Conservation (phyloP, 1,139 yeast genomes). For the Blastobotrys ciferrii region DNA sequence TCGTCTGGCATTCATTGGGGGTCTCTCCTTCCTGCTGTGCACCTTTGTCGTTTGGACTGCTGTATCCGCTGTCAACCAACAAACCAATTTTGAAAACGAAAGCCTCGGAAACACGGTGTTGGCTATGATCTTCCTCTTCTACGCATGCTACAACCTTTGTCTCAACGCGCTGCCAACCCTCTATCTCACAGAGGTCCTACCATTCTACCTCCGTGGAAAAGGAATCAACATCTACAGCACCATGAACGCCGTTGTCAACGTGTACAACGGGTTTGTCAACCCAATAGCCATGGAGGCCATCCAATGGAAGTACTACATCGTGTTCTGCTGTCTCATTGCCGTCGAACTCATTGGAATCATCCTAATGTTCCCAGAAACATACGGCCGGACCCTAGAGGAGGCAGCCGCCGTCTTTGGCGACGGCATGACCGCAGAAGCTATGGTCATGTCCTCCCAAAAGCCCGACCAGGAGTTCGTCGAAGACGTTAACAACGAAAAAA, state of each 20-base stretch:
- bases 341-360: conserved; percentile 45
- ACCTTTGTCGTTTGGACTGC: conserved; percentile 28
- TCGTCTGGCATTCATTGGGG: conserved; percentile 39
- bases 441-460: conserved; percentile 48
- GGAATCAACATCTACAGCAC: conserved; percentile 33
- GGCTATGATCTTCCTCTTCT: conserved; percentile 29
- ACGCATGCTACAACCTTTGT: conserved; percentile 22
- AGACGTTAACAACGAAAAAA: conserved; percentile 50
- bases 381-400: conserved; percentile 87
- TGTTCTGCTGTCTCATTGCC: conserved; percentile 27
- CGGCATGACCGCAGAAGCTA: conserved; percentile 12
- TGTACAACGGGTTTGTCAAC: conserved; percentile 51
- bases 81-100: conserved; percentile 23
- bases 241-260: conserved; percentile 22
- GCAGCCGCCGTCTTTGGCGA: conserved; percentile 40
- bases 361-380: conserved; percentile 87
- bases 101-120: conserved; percentile 27
- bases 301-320: conserved; percentile 58
- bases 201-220: conserved; percentile 41
- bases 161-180: conserved; percentile 32
- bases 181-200: conserved; percentile 42
- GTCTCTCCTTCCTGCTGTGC: conserved; percentile 17
- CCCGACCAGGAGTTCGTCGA: conserved; percentile 54
- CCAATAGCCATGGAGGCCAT: conserved; percentile 61
- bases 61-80: conserved; percentile 27